These are phyloP conservation scores for Penicillium sp. DNA, from an alignment of 2,329 filamentous ascomycete species.

Conservation along the genomic window DNA sequence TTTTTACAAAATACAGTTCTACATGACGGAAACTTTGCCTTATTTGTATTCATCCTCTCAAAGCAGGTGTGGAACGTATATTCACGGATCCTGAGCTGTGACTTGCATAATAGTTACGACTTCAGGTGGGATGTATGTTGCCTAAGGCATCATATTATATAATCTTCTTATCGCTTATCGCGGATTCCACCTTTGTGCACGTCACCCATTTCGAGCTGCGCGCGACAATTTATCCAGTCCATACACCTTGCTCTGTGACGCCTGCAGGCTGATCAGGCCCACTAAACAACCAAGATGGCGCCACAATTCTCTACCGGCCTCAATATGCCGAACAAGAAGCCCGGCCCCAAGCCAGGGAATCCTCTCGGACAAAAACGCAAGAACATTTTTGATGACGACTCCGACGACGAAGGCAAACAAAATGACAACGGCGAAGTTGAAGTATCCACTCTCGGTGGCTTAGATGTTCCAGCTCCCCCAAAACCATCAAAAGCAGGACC, in stretches of 20 bases:
- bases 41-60: no score
- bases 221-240: not conserved
- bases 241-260: not conserved
- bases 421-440: constrained; percentile 28
- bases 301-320: constrained; percentile 45
- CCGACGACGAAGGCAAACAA: constrained; percentile 35
- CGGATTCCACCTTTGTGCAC: not conserved
- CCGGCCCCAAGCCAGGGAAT: constrained; percentile 27
- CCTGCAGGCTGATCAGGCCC: not conserved
- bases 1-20: no score
- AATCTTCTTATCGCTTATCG: not conserved
- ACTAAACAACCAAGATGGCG: constrained; percentile 18
- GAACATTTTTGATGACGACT: constrained; percentile 47
- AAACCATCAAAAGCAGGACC: constrained; percentile 22
- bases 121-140: no score
- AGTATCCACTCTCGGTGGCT: constrained; percentile 41
- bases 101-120: no score
- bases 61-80: no score
- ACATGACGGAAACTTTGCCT: no score
- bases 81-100: no score
- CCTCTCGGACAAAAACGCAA: constrained; percentile 47
- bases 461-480: constrained; percentile 23
- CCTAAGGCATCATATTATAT: not conserved
- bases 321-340: constrained; percentile 41
- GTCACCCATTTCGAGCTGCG: not conserved